A percentile compares a stretch with the other conserved stretches of the same genome.
These are phyloP conservation scores for Boletellus deceptivus DNA, from an alignment of 1,284 basidiomycete species.

Conservation along the genomic window DNA sequence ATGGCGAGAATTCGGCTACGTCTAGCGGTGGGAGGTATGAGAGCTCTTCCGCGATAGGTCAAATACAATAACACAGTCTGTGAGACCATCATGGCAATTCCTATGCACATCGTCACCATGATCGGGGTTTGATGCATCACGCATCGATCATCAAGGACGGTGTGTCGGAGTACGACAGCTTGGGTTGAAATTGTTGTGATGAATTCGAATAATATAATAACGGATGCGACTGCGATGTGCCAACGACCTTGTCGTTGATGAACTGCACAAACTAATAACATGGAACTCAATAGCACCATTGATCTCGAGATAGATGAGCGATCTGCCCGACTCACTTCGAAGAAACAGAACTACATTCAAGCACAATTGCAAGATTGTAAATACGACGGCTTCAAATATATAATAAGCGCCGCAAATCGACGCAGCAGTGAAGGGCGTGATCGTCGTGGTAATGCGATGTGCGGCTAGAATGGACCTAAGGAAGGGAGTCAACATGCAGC, in stretches of 20 bases:
- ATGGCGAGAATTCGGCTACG: conserved; percentile 15
- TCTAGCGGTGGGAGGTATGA: conserved; percentile 10
- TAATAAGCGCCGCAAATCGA: conserved; percentile 8
- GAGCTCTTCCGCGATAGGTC: conserved; percentile 18
- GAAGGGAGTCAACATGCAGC: conserved; percentile 5
- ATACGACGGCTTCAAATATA: conserved; percentile 2
- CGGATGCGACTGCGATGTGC: conserved; percentile 1
- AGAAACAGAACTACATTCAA: conserved; percentile 19
- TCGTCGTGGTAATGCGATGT: neutral
- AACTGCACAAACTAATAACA: conserved; percentile 14
- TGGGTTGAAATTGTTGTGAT: neutral
- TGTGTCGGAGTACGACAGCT: neutral
- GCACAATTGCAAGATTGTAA: conserved; percentile 10
- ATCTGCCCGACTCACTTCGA: conserved; percentile 16
- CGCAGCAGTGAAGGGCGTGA: neutral
- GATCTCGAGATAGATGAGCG: neutral
- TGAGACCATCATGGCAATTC: conserved; percentile 10
- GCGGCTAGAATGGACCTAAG: conserved; percentile 7
- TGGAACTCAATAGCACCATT: neutral
- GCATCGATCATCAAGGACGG: conserved; percentile 13
- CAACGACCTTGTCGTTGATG: conserved; percentile 5
- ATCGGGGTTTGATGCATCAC: conserved; percentile 4
- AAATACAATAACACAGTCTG: conserved; percentile 16
- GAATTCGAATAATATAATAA: conserved; percentile 5
- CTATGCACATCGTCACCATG: neutral